These are phyloP conservation scores for Biscogniauxia marginata DNA, from an alignment of 2,329 filamentous ascomycete species.

Conservation along the genomic window DNA sequence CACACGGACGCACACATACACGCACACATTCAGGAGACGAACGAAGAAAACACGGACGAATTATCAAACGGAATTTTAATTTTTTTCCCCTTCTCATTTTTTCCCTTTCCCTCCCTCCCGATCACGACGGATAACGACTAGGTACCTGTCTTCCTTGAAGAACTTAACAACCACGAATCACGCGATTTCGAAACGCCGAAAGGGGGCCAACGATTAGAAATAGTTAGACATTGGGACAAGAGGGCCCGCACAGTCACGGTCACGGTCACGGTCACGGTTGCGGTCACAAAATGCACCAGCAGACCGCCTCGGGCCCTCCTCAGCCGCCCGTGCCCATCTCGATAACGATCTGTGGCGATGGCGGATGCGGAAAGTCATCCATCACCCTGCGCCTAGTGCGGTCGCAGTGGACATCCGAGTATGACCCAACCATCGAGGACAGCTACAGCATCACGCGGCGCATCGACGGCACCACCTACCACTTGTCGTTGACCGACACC, in stretches of 20 bases:
- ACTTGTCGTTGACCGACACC: conserved; percentile 77
- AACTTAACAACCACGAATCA: not conserved
- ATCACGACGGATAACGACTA: not conserved
- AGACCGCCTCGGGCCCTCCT: conserved; percentile 17
- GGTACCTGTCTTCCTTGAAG: not conserved
- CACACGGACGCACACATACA: not conserved
- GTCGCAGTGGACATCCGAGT: conserved; percentile 81
- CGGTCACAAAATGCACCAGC: conserved; percentile 32
- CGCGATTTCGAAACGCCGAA: no score
- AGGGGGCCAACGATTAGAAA: no score
- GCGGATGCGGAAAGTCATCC: conserved; percentile 80
- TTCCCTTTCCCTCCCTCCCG: not conserved
- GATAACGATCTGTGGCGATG: conserved; percentile 84
- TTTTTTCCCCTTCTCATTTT: not conserved
- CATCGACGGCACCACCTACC: conserved; percentile 78
- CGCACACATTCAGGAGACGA: not conserved
- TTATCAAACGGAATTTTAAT: not conserved
- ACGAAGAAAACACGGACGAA: not conserved
- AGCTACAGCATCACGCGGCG: conserved; percentile 79
- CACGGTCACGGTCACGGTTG: not conserved
- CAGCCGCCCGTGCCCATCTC: conserved; percentile 56
- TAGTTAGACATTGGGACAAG: no score
- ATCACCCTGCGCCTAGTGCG: conserved; percentile 81
- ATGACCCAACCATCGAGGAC: conserved; percentile 80
- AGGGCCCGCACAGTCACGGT: not conserved